A percentile compares a stretch with the other conserved stretches of the same genome.
These are phyloP conservation scores for Aspergillus sp. DNA, from an alignment of 2,329 filamentous ascomycete species.

Conservation along the genomic window DNA sequence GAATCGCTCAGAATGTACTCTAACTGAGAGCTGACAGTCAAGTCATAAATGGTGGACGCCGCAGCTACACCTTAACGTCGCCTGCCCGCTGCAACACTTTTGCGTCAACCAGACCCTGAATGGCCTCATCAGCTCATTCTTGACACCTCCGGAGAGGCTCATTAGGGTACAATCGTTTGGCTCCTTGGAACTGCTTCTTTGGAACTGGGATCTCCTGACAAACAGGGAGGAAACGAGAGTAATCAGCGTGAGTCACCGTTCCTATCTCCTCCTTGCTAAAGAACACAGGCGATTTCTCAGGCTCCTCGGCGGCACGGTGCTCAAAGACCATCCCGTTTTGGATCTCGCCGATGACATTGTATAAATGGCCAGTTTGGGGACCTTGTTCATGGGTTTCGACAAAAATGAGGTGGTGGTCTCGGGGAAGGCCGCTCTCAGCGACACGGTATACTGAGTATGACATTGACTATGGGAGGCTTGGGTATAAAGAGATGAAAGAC, in stretches of 20 bases:
- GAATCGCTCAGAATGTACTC: too few species aligned
- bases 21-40: background rate
- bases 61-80: background rate
- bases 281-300: constrained; percentile 14
- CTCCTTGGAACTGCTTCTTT: constrained; percentile 26
- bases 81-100: background rate
- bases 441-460: constrained; percentile 15
- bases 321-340: constrained; percentile 25
- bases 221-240: constrained; percentile 12
- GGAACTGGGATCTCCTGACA: constrained; percentile 18
- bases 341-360: constrained; percentile 28
- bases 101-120: constrained; percentile 5
- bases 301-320: constrained; percentile 8
- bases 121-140: constrained; percentile 25
- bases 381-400: constrained; percentile 16
- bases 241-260: constrained; percentile 12
- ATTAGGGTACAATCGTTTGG: constrained; percentile 19
- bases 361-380: constrained; percentile 13
- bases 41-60: constrained; percentile 2
- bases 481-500: too few species aligned
- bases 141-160: constrained; percentile 22
- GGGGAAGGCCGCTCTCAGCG: constrained; percentile 14
- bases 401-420: constrained; percentile 25
- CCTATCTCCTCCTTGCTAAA: constrained; percentile 12
- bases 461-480: background rate